Evolutionary conservation across 768 basidiomycete species (phyloP), one percentile per base, ranked within the genome.

Genomic region (Dictyophora rubrovolvata): DNA sequence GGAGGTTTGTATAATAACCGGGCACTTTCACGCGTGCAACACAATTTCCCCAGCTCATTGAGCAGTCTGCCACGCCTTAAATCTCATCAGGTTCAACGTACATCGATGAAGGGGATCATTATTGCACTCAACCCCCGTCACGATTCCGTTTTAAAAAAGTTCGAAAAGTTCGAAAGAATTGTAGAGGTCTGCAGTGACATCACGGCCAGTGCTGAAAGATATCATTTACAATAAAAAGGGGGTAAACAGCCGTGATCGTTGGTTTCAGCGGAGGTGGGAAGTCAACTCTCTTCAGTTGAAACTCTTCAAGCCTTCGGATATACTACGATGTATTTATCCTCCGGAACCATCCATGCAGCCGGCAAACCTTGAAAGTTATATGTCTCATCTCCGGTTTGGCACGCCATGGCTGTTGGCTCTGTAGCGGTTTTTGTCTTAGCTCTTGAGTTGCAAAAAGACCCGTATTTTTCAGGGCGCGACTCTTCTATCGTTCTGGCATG

Each of bases 221-320:
- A 52, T 72, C 74, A 0, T 68, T 79, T 54, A 67, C 63, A 16
- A 71, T 80, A 53, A 60, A 71, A 8, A 64, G 77, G 7, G 79
- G 78, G 1, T 71, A 77, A 23, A 70, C 82, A 12, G 76, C 79
- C 17, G 77, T 83, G 35, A 70, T 84, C n/a, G 82, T 84, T 7
- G 81, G 82, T 23, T 69, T 69, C 1, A 84, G 83, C 61, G 81
- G 82, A 5, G 76, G 75, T 55, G 81, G 80, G 1, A 82, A 82
- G 61, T 77, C 78, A 3, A 79, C 80, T 9, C 63, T 67, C n/a
- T n/a, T n/a, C n/a, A n/a, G 20, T 59, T 68, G 23, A 68, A 67
- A 35, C 66, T 71, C 2, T 60, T 71, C 18, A 54, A 62, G n/a
- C n/a, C n/a, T n/a, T 5, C 61, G 67, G 23, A 57, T 69, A 22